Base-by-base conservation (phyloP, 306 rosid species). In the Styphnolobium japonicum region DNA sequence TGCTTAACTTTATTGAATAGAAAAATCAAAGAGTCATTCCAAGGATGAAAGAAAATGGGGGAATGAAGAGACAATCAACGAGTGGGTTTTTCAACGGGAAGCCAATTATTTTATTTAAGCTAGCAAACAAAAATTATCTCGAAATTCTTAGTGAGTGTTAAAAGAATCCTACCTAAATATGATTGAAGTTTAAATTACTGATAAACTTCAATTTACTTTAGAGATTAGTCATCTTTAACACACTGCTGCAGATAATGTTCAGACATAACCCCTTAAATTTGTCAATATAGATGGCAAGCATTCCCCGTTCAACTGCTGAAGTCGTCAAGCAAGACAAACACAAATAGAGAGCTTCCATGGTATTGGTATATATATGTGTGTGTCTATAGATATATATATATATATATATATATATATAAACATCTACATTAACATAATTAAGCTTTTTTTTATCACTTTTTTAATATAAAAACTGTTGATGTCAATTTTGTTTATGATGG, bases 81-180 rank as follows among this genome's bases (percentile, higher is more conserved):
- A 29, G 76, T 43, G 14, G 34, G 22, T 29, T n/a, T 56, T 45
- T 82, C 71, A 56, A 67, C 33, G 9, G 39, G 52, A 56, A 70
- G 52, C 31, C 7, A 67, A 25, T 45, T 69, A 71, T 80, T 76
- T 74, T 64, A 62, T 85, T 67, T 73, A 80, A 67, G 43, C 81
- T 56, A 89, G 31, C 73, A 89, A 89, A 86, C 85, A 85, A 89
- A 73, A 81, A 80, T 84, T 86, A 86, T 80, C 88, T 84, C 79
- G 75, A 78, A 81, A 71, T 88, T 85, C 86, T 9, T 53, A 81
- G 86, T 67, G 55, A 63, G 73, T 83, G 86, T 88, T 86, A 77
- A 67, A 87, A 87, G 70, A 84, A 80, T 75, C 83, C 22, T 55
- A 87, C 92, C 90, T 88, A 90, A 71, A 58, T 80, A 71, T 67